A percentile compares a stretch with the other conserved stretches of the same genome.
These are phyloP conservation scores for Schwanniomyces etchellsii DNA, from an alignment of 1,139 yeast species.

Conservation along the genomic window DNA sequence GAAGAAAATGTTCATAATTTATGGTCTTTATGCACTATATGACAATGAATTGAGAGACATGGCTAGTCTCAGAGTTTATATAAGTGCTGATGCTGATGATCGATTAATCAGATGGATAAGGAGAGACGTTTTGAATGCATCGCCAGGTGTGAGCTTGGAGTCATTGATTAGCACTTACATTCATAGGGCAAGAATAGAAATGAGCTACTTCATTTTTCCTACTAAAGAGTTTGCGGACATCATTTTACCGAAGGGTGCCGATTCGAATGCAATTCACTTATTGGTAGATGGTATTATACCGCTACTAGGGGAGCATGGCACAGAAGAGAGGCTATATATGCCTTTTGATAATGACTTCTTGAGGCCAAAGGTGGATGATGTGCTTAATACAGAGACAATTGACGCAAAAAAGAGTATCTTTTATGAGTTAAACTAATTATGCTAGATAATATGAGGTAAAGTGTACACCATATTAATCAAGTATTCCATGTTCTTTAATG, in stretches of 20 bases:
- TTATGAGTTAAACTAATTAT: slow-evolving; percentile 37
- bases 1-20: slow-evolving; percentile 50
- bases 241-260: slow-evolving; percentile 72
- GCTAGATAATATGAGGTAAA: slow-evolving; percentile 1
- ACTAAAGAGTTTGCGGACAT: slow-evolving; percentile 81
- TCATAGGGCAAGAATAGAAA: slow-evolving; percentile 66
- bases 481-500: slow-evolving; percentile 17
- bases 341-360: slow-evolving; percentile 11
- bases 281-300: slow-evolving; percentile 69
- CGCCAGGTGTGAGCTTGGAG: slow-evolving; percentile 33
- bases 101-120: slow-evolving; percentile 72
- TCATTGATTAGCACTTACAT: slow-evolving; percentile 55
- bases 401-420: slow-evolving; percentile 46
- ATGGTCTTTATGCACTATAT: slow-evolving; percentile 78
- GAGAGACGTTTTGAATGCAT: slow-evolving; percentile 30
- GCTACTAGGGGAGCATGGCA: slow-evolving; percentile 22
- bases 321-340: slow-evolving; percentile 11
- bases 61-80: slow-evolving; percentile 65
- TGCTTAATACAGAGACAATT: slow-evolving; percentile 35
- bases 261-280: slow-evolving; percentile 54
- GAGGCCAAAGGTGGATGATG: slow-evolving; percentile 19
- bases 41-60: slow-evolving; percentile 51
- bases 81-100: slow-evolving; percentile 86
- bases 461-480: slow-evolving; percentile 6
- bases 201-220: slow-evolving; percentile 66